A percentile compares a stretch with the other conserved stretches of the same genome.
phyloP scores from a whole-genome alignment of 164 flowering plant genomes.

The Santalum album region DNA sequence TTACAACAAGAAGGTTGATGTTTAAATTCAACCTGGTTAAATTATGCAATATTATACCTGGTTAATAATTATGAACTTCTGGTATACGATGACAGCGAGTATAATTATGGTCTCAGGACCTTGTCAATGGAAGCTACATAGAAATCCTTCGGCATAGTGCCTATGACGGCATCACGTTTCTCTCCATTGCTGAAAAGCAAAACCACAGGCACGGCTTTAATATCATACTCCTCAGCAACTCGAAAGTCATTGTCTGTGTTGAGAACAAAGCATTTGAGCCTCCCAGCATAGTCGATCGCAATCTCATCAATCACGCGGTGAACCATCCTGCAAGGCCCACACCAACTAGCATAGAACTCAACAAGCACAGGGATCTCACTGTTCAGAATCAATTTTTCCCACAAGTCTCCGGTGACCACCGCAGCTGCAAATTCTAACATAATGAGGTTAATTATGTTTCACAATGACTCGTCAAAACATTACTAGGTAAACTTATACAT shows the following conservation, averaged over 20 bases:
- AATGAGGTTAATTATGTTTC: neutral
- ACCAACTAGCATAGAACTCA: slow-evolving; percentile 85
- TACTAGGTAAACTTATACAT: neutral
- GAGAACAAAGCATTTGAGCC: slow-evolving; percentile 52
- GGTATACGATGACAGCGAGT: neutral
- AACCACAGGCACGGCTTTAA: slow-evolving; percentile 80
- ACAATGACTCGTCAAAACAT: neutral
- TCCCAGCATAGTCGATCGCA: slow-evolving; percentile 62
- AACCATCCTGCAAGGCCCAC: slow-evolving; percentile 97
- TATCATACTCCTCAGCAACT: slow-evolving; percentile 53
- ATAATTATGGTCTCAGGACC: slow-evolving; percentile 23
- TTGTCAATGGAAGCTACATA: slow-evolving; percentile 68
- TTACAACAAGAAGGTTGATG: too few species aligned
- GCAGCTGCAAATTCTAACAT: slow-evolving; percentile 41
- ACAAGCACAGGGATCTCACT: slow-evolving; percentile 73
- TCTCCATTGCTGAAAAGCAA: slow-evolving; percentile 71
- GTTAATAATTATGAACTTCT: neutral
- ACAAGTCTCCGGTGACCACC: slow-evolving; percentile 53
- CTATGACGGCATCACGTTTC: slow-evolving; percentile 54
- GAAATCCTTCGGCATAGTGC: slow-evolving; percentile 86
- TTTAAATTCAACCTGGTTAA: too few species aligned
- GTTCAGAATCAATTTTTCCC: slow-evolving; percentile 49
- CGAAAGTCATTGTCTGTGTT: slow-evolving; percentile 50
- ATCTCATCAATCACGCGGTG: slow-evolving; percentile 77
- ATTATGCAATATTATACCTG: too few species aligned